Evolutionary conservation across 352 stramenopile species (phyloP).

Genomic region (Aphanomyces astaci): DNA sequence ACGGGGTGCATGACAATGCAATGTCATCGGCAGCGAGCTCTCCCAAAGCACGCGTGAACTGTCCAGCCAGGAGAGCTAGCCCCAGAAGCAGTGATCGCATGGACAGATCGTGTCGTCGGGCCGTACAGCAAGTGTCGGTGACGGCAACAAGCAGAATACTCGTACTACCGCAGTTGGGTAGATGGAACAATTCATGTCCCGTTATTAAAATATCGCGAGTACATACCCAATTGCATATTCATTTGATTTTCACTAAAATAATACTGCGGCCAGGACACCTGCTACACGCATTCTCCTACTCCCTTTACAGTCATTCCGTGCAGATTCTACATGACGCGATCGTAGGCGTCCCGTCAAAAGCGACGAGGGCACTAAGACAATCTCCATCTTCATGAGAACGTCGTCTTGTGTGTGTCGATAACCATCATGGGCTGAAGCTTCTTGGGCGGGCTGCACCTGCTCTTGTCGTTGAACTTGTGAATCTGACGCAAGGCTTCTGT

Average conservation of each 20-base stretch:
- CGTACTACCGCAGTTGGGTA: too few relatives aligned
- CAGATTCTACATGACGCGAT: too few relatives aligned
- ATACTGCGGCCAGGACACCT: background rate
- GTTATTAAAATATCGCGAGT: too few relatives aligned
- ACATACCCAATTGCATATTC: background rate
- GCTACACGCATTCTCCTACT: background rate
- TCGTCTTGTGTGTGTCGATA: too few relatives aligned
- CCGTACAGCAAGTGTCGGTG: too few relatives aligned
- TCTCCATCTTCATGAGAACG: background rate
- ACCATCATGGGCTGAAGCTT: too few relatives aligned
- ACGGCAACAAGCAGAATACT: too few relatives aligned
- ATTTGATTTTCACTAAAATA: background rate
- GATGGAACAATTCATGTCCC: background rate
- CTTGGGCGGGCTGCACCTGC: background rate
- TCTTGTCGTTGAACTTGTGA: slow-evolving; percentile 6
- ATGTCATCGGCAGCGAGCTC: slow-evolving; percentile 5
- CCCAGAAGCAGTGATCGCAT: background rate
- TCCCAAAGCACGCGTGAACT: background rate
- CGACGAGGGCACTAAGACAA: too few relatives aligned
- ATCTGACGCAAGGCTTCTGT: background rate
- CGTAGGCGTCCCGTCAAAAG: too few relatives aligned
- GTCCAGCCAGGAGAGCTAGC: background rate
- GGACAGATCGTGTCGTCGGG: background rate
- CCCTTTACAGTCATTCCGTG: too few relatives aligned
- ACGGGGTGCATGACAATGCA: slow-evolving; percentile 13